Base-by-base conservation (phyloP, 139 green algal genomes). In the Chloropicon primus region DNA sequence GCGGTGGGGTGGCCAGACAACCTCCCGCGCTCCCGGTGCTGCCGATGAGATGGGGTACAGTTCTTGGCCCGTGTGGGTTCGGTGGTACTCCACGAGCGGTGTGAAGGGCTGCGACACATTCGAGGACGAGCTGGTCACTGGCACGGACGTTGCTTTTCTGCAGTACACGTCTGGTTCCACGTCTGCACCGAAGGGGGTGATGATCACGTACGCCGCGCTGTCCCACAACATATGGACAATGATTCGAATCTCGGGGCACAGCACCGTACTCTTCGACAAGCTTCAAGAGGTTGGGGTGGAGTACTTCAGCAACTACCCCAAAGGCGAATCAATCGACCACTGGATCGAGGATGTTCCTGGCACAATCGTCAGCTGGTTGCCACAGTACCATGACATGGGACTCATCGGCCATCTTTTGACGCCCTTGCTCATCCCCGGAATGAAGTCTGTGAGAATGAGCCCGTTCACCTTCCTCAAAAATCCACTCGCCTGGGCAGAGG, bases 351-450 rank as follows among this genome's bases (percentile, higher is more conserved):
- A 72, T 27, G 24, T 22, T 84, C 0, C 73, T 27, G 10, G n/a
- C 76, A 26, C 76, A 62, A 53, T 80, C 62, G 72, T 83, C 10
- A 72, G 41, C 41, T 87, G 77, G 80, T 76, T 84, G 53, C 80
- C 80, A 3, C 84, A 85, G 75, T 89, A 85, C 78, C 85, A 89
- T 28, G 85, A 89, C 76, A 78, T 85, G 78, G 82, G 83, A 24
- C 80, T 89, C 2, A 77, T 86, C 25, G 82, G 80, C 22, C 75
- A 71, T 3, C 81, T 80, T 29, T 23, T 80, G 21, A 72, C 71
- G 21, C 62, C 71, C 24, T 5, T 80, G 62, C 54, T 72, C 21
- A 80, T 80, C 24, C 71, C 62, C 26, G n/a, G 28, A 1, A 75
- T 27, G 71, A 76, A 24, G 22, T 80, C n/a, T n/a, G 62, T 80